Conservation (phyloP, 768 basidiomycete genomes). For the Tulasnella sp. region DNA sequence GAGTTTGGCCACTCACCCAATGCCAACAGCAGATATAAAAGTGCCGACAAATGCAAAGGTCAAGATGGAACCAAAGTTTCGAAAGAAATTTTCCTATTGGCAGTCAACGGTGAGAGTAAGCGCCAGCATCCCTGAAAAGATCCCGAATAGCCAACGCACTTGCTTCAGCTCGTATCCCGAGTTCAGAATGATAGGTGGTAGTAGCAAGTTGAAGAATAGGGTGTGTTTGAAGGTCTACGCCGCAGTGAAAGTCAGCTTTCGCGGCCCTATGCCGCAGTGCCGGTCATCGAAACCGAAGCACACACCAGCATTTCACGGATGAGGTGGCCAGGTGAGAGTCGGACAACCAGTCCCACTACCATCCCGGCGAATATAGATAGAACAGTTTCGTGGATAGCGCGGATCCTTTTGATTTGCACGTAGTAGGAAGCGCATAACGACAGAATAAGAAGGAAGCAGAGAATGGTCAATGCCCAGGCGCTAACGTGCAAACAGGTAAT, state of each 20-base stretch:
- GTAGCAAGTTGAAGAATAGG: conserved; percentile 93
- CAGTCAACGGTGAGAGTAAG: conserved; percentile 8
- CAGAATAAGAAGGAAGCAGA: conserved; percentile 83
- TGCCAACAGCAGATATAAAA: conserved; percentile 90
- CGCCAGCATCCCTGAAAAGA: not conserved
- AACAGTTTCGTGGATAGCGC: conserved; percentile 91
- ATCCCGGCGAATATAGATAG: conserved; percentile 95
- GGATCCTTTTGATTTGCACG: conserved; percentile 92
- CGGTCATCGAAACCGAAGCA: conserved; percentile 24
- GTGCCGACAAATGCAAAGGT: conserved; percentile 92
- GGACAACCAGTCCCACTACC: conserved; percentile 85
- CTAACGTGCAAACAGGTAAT: not conserved
- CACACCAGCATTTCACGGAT: conserved; percentile 97
- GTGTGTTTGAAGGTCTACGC: conserved; percentile 90
- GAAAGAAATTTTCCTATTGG: conserved; percentile 89
- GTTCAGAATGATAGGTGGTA: conserved; percentile 96
- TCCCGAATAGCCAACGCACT: conserved; percentile 38
- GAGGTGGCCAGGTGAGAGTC: conserved; percentile 85
- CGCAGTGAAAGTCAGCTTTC: not conserved
- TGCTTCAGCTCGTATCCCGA: conserved; percentile 98
- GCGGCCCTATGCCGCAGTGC: not conserved
- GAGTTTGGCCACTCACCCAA: conserved; percentile 61
- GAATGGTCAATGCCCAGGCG: conserved; percentile 89
- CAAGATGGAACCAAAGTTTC: conserved; percentile 94
- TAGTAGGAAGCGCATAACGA: conserved; percentile 97